Evolutionary conservation across 2,329 filamentous ascomycete species (phyloP), one percentile per base, ranked within the genome.

Genomic region (Epichloe aotearoae): DNA sequence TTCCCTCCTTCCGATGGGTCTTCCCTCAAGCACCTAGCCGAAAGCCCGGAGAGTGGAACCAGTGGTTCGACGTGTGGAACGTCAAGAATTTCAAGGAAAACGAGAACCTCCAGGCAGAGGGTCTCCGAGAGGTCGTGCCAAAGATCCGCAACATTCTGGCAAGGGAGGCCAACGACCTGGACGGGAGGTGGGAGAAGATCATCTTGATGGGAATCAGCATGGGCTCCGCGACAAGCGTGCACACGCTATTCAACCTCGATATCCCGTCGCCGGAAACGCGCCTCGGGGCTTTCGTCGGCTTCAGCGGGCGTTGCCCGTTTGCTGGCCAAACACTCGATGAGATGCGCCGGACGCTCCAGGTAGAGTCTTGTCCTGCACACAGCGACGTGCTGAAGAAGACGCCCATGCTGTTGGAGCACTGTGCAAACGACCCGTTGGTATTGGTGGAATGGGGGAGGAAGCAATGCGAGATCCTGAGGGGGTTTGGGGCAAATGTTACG

Each of bases 1-100:
- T 74, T 34, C 72, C 73, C 3, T 65, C 67, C 4, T 65, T 74
- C 55, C 66, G 69, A 49, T 76, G 71, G 69, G 70, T 76, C 8
- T 76, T 76, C 51, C 72, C 73, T 4, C 64, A 68, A 48, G 70
- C 73, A 2, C 67, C 67, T 7, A 20, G 58, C 33, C 57, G 61
- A 49, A 42, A 61, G 11, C 56, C 56, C 14, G 2, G 23, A 12
- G 20, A 64, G 23, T 53, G 58, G 7, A 51, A 67, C 10, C 71
- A 75, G 56, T 78, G 73, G 75, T 78, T 77, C 57, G 73, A 78
- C 55, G 65, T 75, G 41, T 72, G 66, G 62, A 69, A 72, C 47
- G 61, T 69, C 1, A 57, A 62, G 20, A 59, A 71, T 50, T 68
- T 72, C 15, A 41, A 61, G 2, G 60, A 69, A 12, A 57, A 61